Evolutionary conservation across 345 rosid species (phyloP), one percentile per base, ranked within the genome.

Genomic region (thale cress (Arabidopsis thaliana)): DNA sequence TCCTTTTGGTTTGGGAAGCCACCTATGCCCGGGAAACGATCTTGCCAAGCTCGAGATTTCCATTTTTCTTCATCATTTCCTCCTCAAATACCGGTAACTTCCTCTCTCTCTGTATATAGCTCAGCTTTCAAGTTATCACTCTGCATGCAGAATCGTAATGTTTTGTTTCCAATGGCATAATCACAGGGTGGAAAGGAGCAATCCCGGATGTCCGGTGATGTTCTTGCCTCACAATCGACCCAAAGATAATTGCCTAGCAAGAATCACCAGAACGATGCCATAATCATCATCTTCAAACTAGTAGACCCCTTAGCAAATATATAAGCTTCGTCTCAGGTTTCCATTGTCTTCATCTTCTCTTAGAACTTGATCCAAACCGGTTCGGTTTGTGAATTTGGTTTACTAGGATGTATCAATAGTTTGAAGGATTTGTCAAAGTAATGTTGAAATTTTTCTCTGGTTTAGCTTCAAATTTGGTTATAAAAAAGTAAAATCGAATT

Each of bases 21-120:
- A 87, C 77, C 60, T 90, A 44, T 93, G 97, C 74, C 97, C 97
- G 8, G 98, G 98, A 78, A 90, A 90, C 57, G 93, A 90, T 83
- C 93, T 93, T 5, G 93, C 95, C 16, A 93, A 87, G 84, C 87
- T 93, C 33, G 98, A 90, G 77, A 87, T 93, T 38, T 70, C 93
- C 6, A 83, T 89, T 16, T 93, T 88, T 62, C 90, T 93, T 69
- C 98, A 93, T 50, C 81, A 90, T 81, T 93, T 93, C 73, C 88
- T 93, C 40, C 91, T 90, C 20, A 82, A 83, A 46, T 90, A 89
- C 75, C 28, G 67, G 96, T 77, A 69, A 7, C 1, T 51, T 42
- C 22, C 44, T 14, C 45, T 56, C 14, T 14, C 46, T 69, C 61
- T 38, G 24, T 25, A 32, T 60, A 51, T 41, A 58, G 51, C 30